Conservation (phyloP, 805 yeast genomes). For the Nakazawaea siamensis region DNA sequence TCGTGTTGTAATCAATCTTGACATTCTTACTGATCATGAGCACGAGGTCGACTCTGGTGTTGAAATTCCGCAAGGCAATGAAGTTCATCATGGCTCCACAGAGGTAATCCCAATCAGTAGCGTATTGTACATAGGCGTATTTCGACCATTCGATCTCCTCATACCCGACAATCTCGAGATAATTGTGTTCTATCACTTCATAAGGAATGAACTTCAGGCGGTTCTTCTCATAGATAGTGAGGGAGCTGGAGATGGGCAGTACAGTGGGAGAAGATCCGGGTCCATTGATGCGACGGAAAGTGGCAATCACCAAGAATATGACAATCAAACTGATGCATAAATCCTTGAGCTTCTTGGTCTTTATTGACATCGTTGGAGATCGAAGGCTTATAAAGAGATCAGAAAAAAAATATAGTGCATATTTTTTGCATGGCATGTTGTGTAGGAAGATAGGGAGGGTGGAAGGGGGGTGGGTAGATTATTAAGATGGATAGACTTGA, state of each 20-base stretch:
- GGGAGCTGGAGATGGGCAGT: background rate
- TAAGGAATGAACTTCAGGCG: slow-evolving; percentile 6
- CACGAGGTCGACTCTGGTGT: slow-evolving; percentile 37
- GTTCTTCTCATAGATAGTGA: slow-evolving; percentile 4
- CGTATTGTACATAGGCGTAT: slow-evolving; percentile 54
- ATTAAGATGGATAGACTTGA: no score
- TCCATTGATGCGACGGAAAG: background rate
- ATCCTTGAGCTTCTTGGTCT: slow-evolving; percentile 5
- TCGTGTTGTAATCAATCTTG: background rate
- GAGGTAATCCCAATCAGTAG: slow-evolving; percentile 42
- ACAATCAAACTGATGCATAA: background rate
- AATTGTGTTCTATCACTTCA: slow-evolving; percentile 2
- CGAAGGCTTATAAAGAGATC: no score
- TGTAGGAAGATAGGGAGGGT: no score
- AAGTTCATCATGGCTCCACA: slow-evolving; percentile 45
- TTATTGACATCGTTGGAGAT: slow-evolving; percentile 3
- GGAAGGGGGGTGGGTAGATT: no score
- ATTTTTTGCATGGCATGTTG: no score
- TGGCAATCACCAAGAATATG: background rate
- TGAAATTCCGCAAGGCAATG: slow-evolving; percentile 25
- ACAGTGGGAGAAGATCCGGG: background rate
- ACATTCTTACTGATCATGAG: slow-evolving; percentile 29
- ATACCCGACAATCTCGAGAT: background rate
- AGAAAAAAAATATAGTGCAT: no score
- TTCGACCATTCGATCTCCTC: slow-evolving; percentile 29